phyloP scores from a whole-genome alignment of 1,139 yeast species.

The Saccharomyces hybrid region DNA sequence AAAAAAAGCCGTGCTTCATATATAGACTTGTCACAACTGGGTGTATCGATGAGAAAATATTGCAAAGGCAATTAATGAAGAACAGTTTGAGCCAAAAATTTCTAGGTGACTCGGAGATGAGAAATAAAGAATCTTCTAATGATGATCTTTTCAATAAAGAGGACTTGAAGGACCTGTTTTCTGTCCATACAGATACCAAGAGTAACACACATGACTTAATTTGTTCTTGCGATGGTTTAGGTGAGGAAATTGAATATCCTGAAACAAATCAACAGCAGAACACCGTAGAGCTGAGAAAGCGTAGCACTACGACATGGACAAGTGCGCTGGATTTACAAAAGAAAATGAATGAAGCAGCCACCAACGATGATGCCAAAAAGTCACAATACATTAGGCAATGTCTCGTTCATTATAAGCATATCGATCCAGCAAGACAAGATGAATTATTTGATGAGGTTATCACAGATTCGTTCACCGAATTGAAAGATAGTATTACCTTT shows the following conservation, averaged over 20 bases:
- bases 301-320: conserved; percentile 34
- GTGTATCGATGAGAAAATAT: conserved; percentile 87
- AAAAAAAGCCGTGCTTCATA: conserved; percentile 64
- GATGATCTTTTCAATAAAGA: conserved; percentile 50
- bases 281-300: conserved; percentile 12
- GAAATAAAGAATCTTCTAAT: conserved; percentile 35
- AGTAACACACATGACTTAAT: conserved; percentile 82
- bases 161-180: conserved; percentile 71
- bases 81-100: conserved; percentile 71
- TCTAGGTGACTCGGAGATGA: conserved; percentile 38
- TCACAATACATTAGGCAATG: conserved; percentile 46
- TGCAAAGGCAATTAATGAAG: conserved; percentile 88
- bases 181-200: conserved; percentile 42
- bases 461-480: conserved; percentile 15
- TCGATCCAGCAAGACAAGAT: conserved; percentile 36
- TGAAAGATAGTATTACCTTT: conserved; percentile 18
- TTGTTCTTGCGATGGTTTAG: conserved; percentile 55
- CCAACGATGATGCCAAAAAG: conserved; percentile 27
- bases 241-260: conserved; percentile 18
- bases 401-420: conserved; percentile 53
- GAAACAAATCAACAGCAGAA: conserved; percentile 13
- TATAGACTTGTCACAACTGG: conserved; percentile 84
- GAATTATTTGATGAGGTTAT: conserved; percentile 19
- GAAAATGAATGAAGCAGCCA: conserved; percentile 27
- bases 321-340: conserved; percentile 46